phyloP scores from a whole-genome alignment of 2,329 filamentous ascomycete species.

The Triangularia setosa region DNA sequence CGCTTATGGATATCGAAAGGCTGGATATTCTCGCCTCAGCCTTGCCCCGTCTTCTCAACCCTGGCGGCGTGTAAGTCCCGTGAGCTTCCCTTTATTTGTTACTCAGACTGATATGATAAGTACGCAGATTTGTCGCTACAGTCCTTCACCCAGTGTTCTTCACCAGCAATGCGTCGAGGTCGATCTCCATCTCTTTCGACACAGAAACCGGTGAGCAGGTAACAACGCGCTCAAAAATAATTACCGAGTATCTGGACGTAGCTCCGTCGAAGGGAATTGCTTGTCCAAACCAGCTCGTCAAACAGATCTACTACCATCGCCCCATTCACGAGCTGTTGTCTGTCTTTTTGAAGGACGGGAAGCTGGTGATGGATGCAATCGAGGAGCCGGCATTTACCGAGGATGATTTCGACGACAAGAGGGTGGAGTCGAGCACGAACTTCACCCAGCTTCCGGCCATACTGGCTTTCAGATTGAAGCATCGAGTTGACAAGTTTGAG shows the following conservation, averaged over 20 bases:
- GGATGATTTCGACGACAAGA: conserved; percentile 29
- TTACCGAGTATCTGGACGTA: conserved; percentile 42
- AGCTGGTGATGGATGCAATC: conserved; percentile 41
- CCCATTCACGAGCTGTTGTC: conserved; percentile 43
- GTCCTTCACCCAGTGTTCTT: conserved; percentile 48
- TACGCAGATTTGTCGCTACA: conserved; percentile 44
- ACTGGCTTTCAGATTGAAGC: conserved; percentile 29
- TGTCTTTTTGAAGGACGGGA: conserved; percentile 38
- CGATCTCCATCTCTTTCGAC: conserved; percentile 37
- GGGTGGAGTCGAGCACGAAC: conserved; percentile 36
- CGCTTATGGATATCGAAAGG: conserved; percentile 44
- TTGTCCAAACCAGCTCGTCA: conserved; percentile 31
- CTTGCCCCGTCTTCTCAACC: conserved; percentile 39
- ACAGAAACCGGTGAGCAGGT: conserved; percentile 34
- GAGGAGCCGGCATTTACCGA: conserved; percentile 45
- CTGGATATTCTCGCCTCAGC: conserved; percentile 40
- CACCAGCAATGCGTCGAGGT: conserved; percentile 39
- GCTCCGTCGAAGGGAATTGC: conserved; percentile 37
- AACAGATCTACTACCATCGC: conserved; percentile 43
- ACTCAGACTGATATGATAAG: not conserved
- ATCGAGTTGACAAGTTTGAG: not conserved
- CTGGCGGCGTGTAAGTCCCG: conserved; percentile 38
- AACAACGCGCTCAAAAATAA: conserved; percentile 34
- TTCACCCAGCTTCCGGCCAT: conserved; percentile 37
- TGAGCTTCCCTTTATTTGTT: not conserved